These are phyloP conservation scores for Capsicum rhomboideum DNA, from an alignment of 257 asterid species.

Conservation along the genomic window DNA sequence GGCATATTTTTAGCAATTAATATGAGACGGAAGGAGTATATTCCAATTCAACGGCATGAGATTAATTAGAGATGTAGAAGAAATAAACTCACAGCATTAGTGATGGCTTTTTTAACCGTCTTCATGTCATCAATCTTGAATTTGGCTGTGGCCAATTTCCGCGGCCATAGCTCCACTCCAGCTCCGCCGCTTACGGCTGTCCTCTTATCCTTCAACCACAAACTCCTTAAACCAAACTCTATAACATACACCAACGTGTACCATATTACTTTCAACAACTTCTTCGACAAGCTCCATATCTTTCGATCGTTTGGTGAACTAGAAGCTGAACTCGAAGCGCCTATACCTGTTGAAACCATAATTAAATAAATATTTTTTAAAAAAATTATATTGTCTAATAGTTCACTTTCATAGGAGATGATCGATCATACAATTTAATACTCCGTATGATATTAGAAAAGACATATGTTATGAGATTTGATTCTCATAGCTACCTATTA, in stretches of 20 bases:
- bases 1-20: too few relatives aligned
- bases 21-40: too few relatives aligned
- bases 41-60: too few relatives aligned
- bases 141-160: slow-evolving; percentile 33
- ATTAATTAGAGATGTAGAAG: too few relatives aligned
- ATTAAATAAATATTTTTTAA: background rate
- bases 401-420: too few relatives aligned
- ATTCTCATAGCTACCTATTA: too few relatives aligned
- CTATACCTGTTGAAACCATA: background rate
- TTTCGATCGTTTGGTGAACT: background rate
- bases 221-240: slow-evolving; percentile 19
- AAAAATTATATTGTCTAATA: too few relatives aligned
- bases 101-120: slow-evolving; percentile 18
- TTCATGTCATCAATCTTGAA: slow-evolving; percentile 31
- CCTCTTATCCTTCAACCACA: slow-evolving; percentile 31
- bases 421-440: too few relatives aligned
- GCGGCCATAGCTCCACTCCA: slow-evolving; percentile 47
- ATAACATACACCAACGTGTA: slow-evolving; percentile 18
- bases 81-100: slow-evolving; percentile 14
- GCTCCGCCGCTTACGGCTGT: slow-evolving; percentile 34
- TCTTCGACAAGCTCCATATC: slow-evolving; percentile 19
- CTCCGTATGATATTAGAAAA: too few relatives aligned
- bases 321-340: slow-evolving; percentile 14
- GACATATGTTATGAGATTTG: too few relatives aligned
- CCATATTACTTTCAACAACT: slow-evolving; percentile 21